A percentile compares a stretch with the other conserved stretches of the same genome.
Conservation (phyloP, 345 rosid genomes). For the Balakata baccata region DNA sequence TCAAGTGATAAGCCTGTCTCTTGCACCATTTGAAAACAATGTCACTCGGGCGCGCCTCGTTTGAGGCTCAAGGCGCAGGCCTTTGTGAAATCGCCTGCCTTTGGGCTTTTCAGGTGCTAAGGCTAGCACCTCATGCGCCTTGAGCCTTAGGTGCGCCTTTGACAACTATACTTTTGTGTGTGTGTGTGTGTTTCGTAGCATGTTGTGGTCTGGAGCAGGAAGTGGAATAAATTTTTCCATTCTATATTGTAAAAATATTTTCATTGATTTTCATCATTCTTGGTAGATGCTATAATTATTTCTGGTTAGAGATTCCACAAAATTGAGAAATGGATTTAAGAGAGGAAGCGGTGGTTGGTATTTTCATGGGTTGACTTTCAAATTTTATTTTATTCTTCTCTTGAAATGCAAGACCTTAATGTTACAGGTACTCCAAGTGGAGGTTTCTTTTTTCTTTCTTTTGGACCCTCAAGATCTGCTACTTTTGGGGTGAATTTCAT, state of each 20-base stretch:
- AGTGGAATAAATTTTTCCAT: background rate
- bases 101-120: no score
- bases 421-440: background rate
- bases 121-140: no score
- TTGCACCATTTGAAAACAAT: no score
- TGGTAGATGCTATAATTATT: background rate
- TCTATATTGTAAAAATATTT: background rate
- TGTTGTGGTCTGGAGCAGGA: background rate
- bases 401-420: background rate
- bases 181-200: no score
- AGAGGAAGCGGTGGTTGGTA: background rate
- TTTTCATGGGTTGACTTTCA: background rate
- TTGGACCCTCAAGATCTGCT: background rate
- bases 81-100: no score
- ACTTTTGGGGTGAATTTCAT: no score
- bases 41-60: no score
- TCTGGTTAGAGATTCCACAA: background rate
- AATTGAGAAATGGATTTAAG: background rate
- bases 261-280: background rate
- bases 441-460: background rate
- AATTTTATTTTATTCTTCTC: background rate
- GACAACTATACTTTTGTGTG: no score
- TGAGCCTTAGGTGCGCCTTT: no score
- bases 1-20: background rate
- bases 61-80: no score